Conservation (phyloP, 1,139 yeast genomes). For the Maudiozyma humilis region DNA sequence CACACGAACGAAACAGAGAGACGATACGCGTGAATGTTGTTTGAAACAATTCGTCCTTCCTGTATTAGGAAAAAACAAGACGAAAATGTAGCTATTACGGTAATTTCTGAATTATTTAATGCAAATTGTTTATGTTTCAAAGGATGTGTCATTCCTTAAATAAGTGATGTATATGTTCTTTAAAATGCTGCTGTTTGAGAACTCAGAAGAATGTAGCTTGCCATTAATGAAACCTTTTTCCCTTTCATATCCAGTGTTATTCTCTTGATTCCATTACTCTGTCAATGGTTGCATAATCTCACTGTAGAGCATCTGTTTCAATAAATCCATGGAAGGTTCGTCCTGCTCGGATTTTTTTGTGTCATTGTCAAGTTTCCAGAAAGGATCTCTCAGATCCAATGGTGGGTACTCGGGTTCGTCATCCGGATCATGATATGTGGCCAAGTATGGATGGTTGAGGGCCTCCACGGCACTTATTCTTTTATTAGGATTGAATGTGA, state of each 20-base stretch:
- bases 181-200: background rate
- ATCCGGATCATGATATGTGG: slow-evolving; percentile 58
- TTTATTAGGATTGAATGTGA: slow-evolving; percentile 56
- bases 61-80: too few species aligned
- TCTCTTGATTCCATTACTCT: too few species aligned
- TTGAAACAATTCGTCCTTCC: too few species aligned
- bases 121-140: too few species aligned
- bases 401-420: slow-evolving; percentile 59
- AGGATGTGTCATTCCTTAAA: background rate
- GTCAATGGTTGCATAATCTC: slow-evolving; percentile 40
- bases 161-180: too few species aligned
- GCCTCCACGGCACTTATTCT: slow-evolving; percentile 62
- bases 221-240: too few species aligned
- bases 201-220: too few species aligned
- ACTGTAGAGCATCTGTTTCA: slow-evolving; percentile 47
- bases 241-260: too few species aligned
- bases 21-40: too few species aligned
- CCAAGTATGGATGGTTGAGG: slow-evolving; percentile 55
- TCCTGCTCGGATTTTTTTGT: slow-evolving; percentile 35
- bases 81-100: too few species aligned
- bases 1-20: too few species aligned
- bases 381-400: slow-evolving; percentile 40
- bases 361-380: slow-evolving; percentile 56
- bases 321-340: slow-evolving; percentile 26
- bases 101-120: too few species aligned